Base-by-base conservation (phyloP, 768 basidiomycete species). In the Lyophyllum shimeji region DNA sequence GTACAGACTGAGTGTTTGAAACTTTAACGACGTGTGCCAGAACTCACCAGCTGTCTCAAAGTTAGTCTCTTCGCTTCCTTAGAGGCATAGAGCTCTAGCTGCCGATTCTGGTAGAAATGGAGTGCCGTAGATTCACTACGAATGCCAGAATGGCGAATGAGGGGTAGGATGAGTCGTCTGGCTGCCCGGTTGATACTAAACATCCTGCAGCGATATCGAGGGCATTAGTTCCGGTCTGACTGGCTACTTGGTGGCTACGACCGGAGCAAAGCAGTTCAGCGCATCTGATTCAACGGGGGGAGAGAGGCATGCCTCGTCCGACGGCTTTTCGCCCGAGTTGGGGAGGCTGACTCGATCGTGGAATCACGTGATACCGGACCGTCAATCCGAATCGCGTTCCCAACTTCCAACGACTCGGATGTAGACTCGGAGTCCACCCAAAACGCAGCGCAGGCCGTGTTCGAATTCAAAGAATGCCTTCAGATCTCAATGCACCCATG, bases 101-200 rank as follows among this genome's bases (percentile, higher is more conserved):
- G 90, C 63, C 82, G 82, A 61, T 93, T 94, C 64, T 89, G 86
- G 65, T 94, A 94, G 66, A 94, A 94, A 61, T 83, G 82, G 17
- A 79, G 71, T 17, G 81, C 76, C 15, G 80, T 76, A 46, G 65
- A 67, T 56, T 60, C 46, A 37, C 24, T 53, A n/a, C 63, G 63
- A 46, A 39, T 43, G 45, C 50, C 51, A 25, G 21, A 45, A 46
- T 45, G 49, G 46, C 45, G 53, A 53, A 48, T 33, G 20, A 31
- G 18, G 39, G n/a, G 43, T 45, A 12, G 33, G 42, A 46, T 40
- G 25, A 52, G 48, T 31, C 46, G 61, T 40, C 53, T 61, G 29
- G 46, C 39, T 48, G 50, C 29, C 15, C 39, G 24, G 46, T 33
- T 50, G 24, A 54, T 50, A 20, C n/a, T 55, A 50, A 61, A 44